Evolutionary conservation across 202 grass and related monocot species (phyloP).

Genomic region (Bolboschoenoplectus hybrid): DNA sequence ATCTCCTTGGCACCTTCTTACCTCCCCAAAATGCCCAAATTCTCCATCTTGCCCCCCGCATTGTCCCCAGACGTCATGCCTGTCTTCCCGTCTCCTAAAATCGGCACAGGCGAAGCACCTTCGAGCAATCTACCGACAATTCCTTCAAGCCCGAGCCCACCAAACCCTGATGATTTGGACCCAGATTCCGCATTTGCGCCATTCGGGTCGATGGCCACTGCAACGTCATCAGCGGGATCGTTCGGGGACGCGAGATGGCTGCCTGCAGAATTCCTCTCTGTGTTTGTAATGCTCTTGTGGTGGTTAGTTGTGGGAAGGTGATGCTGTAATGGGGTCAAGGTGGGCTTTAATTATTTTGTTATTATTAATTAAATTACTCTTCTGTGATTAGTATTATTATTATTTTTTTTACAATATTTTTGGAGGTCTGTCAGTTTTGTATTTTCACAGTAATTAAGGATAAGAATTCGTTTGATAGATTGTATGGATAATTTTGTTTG

Average conservation of each 20-base stretch:
- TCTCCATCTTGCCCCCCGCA: constrained; percentile 18
- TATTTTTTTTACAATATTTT: constrained; percentile 35
- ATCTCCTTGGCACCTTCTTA: constrained; percentile 67
- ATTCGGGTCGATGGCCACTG: constrained; percentile 48
- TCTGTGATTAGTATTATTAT: constrained; percentile 26
- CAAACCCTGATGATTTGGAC: constrained; percentile 77
- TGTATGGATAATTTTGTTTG: constrained; percentile 40
- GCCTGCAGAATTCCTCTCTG: constrained; percentile 29
- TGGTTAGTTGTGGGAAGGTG: constrained; percentile 50
- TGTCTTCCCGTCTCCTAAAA: constrained; percentile 53
- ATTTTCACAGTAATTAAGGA: constrained; percentile 10
- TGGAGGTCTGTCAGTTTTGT: constrained; percentile 6
- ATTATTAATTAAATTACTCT: background rate
- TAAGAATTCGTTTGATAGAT: constrained; percentile 15
- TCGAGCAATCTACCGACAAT: constrained; percentile 55
- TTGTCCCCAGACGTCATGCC: constrained; percentile 70
- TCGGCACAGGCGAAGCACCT: constrained; percentile 41
- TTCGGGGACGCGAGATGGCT: background rate
- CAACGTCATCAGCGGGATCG: constrained; percentile 38
- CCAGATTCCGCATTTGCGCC: constrained; percentile 55
- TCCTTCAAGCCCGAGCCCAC: constrained; percentile 79
- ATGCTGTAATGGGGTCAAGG: constrained; percentile 34
- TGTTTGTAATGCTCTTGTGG: constrained; percentile 44
- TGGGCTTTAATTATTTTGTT: constrained; percentile 12
- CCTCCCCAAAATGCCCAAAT: constrained; percentile 49